phyloP scores from a whole-genome alignment of 1,284 basidiomycete species.

The Ganoderma sinense region DNA sequence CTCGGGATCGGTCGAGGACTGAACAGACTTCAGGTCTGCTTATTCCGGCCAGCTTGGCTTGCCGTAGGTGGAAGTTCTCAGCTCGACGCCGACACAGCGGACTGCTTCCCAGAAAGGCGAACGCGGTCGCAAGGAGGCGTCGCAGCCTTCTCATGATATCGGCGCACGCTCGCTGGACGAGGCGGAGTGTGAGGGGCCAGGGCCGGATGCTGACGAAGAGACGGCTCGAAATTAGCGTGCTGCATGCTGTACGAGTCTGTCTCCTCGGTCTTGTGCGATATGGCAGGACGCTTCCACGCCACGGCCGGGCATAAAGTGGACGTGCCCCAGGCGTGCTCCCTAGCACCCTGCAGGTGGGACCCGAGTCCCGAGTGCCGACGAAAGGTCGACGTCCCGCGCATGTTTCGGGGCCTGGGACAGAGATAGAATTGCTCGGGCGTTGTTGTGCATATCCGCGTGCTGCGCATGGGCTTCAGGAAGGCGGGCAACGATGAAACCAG shows the following conservation, averaged over 20 bases:
- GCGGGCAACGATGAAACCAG: slow-evolving; percentile 20
- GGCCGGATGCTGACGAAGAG: slow-evolving; percentile 17
- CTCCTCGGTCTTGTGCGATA: slow-evolving; percentile 7
- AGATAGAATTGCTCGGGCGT: slow-evolving; percentile 25
- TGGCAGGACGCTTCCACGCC: slow-evolving; percentile 22
- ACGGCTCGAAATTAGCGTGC: slow-evolving; percentile 26
- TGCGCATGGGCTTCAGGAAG: slow-evolving; percentile 23
- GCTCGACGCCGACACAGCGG: slow-evolving; percentile 27
- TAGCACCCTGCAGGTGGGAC: background rate
- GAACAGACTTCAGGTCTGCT: slow-evolving; percentile 33
- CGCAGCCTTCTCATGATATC: slow-evolving; percentile 28
- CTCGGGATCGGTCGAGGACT: slow-evolving; percentile 29
- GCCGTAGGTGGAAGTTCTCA: slow-evolving; percentile 35
- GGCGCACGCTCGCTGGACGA: slow-evolving; percentile 21
- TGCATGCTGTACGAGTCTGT: slow-evolving; percentile 29
- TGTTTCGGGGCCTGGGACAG: slow-evolving; percentile 3
- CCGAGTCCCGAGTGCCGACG: slow-evolving; percentile 17
- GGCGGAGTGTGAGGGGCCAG: slow-evolving; percentile 16
- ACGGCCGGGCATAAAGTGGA: slow-evolving; percentile 23
- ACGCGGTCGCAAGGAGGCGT: slow-evolving; percentile 28
- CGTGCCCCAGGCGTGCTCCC: background rate
- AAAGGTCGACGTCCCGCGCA: slow-evolving; percentile 15
- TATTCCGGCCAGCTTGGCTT: slow-evolving; percentile 34
- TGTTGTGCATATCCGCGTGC: slow-evolving; percentile 21
- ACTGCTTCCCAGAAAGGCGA: slow-evolving; percentile 26